These are phyloP conservation scores for Blastocladiella emersonii DNA, from an alignment of 371 early-diverging fungal species.

Conservation along the genomic window DNA sequence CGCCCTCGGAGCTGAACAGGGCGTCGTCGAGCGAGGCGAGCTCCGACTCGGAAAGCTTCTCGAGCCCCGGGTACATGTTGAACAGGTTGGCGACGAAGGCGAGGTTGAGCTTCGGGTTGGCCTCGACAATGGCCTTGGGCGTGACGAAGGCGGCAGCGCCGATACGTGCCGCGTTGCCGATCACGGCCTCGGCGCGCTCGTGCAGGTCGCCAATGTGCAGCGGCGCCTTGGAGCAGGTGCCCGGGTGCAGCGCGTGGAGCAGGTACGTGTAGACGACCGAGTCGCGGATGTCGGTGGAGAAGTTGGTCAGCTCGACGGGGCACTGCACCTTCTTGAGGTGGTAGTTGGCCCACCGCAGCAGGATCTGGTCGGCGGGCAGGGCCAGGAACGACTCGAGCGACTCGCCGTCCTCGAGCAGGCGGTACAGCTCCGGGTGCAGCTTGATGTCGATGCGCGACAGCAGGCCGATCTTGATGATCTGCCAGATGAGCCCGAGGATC, in stretches of 20 bases:
- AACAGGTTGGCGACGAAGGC: conserved; percentile 90
- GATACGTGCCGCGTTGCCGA: conserved; percentile 81
- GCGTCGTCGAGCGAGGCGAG: conserved; percentile 68
- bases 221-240: conserved; percentile 62
- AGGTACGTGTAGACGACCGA: conserved; percentile 87
- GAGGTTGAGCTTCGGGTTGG: conserved; percentile 89
- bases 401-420: conserved; percentile 82
- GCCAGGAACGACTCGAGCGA: conserved; percentile 76
- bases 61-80: conserved; percentile 88
- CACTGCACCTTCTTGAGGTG: conserved; percentile 81
- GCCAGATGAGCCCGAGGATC: conserved; percentile 92
- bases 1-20: conserved; percentile 69
- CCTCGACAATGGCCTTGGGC: conserved; percentile 79
- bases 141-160: conserved; percentile 86
- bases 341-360: conserved; percentile 95
- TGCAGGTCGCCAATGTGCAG: conserved; percentile 61
- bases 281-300: conserved; percentile 83
- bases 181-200: conserved; percentile 69
- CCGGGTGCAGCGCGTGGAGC: conserved; percentile 78
- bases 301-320: conserved; percentile 57
- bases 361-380: conserved; percentile 84
- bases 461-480: conserved; percentile 92
- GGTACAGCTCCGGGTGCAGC: conserved; percentile 90
- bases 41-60: conserved; percentile 71
- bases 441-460: conserved; percentile 89